phyloP scores from a whole-genome alignment of 1,284 basidiomycete species.

The Irpex sp. region DNA sequence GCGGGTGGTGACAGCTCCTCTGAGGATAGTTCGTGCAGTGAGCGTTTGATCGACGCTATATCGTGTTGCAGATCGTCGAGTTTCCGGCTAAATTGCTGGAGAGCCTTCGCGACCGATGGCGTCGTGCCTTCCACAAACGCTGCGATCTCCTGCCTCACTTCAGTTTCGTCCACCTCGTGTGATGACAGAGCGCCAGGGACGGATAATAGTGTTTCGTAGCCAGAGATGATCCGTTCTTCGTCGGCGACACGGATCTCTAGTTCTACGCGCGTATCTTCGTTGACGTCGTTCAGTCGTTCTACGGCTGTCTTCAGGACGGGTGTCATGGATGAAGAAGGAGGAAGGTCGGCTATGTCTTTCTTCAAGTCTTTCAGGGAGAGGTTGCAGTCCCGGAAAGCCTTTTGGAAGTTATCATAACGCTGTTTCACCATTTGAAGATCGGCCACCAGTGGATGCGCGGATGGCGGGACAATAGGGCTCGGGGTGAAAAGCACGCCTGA shows the following conservation, averaged over 20 bases:
- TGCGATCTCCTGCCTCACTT: slow-evolving; percentile 50
- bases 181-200: slow-evolving; percentile 48
- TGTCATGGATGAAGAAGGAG: slow-evolving; percentile 18
- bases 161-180: slow-evolving; percentile 31
- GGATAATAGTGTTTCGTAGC: slow-evolving; percentile 70
- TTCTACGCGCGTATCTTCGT: slow-evolving; percentile 83
- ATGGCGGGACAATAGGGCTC: slow-evolving; percentile 7
- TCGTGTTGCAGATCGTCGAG: slow-evolving; percentile 80
- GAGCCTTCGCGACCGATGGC: slow-evolving; percentile 43
- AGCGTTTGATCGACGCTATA: slow-evolving; percentile 62
- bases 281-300: slow-evolving; percentile 71
- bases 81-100: slow-evolving; percentile 52
- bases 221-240: slow-evolving; percentile 65
- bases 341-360: slow-evolving; percentile 29
- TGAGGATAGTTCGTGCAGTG: slow-evolving; percentile 41
- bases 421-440: slow-evolving; percentile 41
- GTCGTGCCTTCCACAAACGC: slow-evolving; percentile 62
- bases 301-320: slow-evolving; percentile 52
- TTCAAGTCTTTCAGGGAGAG: slow-evolving; percentile 58
- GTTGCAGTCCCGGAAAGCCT: slow-evolving; percentile 67
- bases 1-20: slow-evolving; percentile 3
- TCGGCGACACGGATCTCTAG: slow-evolving; percentile 82
- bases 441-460: slow-evolving; percentile 36
- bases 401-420: slow-evolving; percentile 62
- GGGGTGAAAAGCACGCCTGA: slow-evolving; percentile 3